phyloP scores from a whole-genome alignment of 2,329 filamentous ascomycete genomes.

The Colletotrichum falcatum region DNA sequence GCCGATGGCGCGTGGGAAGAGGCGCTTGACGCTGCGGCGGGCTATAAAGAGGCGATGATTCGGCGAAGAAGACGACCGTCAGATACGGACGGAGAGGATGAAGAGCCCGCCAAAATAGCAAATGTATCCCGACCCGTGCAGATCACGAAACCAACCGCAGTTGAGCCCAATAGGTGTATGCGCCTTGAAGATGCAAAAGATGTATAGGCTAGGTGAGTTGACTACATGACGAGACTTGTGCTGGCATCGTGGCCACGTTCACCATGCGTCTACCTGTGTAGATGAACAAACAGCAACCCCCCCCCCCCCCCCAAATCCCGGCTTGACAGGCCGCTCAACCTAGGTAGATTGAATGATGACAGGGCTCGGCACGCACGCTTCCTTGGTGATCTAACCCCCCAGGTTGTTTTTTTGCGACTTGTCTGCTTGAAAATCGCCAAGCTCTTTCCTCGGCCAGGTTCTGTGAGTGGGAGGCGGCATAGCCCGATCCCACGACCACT shows the following conservation, averaged over 20 bases:
- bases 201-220: not conserved
- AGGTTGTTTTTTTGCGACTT: not conserved
- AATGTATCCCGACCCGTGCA: not conserved
- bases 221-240: not conserved
- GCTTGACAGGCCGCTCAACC: not conserved
- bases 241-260: not conserved
- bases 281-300: not conserved
- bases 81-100: not conserved
- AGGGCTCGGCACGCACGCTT: not conserved
- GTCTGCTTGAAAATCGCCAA: slow-evolving; percentile 1
- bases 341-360: not conserved
- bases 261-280: not conserved
- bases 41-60: not conserved
- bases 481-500: slow-evolving; percentile 49
- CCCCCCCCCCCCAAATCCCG: too few species aligned
- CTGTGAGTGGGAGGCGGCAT: slow-evolving; percentile 17
- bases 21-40: not conserved
- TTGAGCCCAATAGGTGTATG: not conserved
- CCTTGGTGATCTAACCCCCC: too few species aligned
- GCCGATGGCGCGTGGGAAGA: not conserved
- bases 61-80: not conserved
- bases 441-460: slow-evolving; percentile 10
- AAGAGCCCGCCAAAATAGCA: too few species aligned
- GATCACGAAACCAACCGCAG: not conserved
- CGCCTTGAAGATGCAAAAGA: not conserved